Evolutionary conservation across 1,284 basidiomycete species (phyloP).

Genomic region (Singerocomus inundabilis): DNA sequence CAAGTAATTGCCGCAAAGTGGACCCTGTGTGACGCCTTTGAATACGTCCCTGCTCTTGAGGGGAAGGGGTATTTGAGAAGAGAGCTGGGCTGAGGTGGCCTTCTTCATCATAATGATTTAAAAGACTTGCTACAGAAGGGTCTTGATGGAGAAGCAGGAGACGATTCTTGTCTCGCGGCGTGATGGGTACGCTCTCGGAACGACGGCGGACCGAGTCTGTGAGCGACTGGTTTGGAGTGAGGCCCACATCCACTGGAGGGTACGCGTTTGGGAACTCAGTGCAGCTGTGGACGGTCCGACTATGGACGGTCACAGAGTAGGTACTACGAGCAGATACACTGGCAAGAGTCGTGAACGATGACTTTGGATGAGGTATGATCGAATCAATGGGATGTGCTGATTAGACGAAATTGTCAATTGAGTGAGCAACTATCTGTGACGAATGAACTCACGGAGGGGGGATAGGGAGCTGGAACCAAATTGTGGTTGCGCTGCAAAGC

Average conservation of each 20-base stretch:
- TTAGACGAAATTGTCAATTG: background rate
- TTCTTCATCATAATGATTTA: slow-evolving; percentile 69
- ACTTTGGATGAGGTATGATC: slow-evolving; percentile 46
- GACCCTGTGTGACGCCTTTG: slow-evolving; percentile 63
- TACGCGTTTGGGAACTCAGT: slow-evolving; percentile 67
- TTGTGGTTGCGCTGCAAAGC: slow-evolving; percentile 55
- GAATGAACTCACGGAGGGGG: slow-evolving; percentile 58
- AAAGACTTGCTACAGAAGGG: slow-evolving; percentile 70
- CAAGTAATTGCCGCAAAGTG: slow-evolving; percentile 68
- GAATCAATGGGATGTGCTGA: slow-evolving; percentile 67
- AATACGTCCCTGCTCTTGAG: slow-evolving; percentile 41
- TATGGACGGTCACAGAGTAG: slow-evolving; percentile 67
- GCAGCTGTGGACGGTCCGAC: slow-evolving; percentile 56
- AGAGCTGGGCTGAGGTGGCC: slow-evolving; percentile 57
- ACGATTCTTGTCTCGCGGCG: slow-evolving; percentile 50
- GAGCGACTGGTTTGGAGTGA: slow-evolving; percentile 26
- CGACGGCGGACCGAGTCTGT: slow-evolving; percentile 30
- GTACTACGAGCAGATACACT: slow-evolving; percentile 56
- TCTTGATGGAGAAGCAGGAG: slow-evolving; percentile 64
- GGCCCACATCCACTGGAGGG: slow-evolving; percentile 35
- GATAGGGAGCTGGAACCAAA: slow-evolving; percentile 56
- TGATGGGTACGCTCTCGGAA: slow-evolving; percentile 34
- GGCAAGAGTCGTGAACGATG: slow-evolving; percentile 47
- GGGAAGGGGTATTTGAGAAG: slow-evolving; percentile 61
- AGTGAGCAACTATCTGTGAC: background rate